These are phyloP conservation scores for Salvia rosmarinus DNA, from an alignment of 257 asterid species.

Conservation along the genomic window DNA sequence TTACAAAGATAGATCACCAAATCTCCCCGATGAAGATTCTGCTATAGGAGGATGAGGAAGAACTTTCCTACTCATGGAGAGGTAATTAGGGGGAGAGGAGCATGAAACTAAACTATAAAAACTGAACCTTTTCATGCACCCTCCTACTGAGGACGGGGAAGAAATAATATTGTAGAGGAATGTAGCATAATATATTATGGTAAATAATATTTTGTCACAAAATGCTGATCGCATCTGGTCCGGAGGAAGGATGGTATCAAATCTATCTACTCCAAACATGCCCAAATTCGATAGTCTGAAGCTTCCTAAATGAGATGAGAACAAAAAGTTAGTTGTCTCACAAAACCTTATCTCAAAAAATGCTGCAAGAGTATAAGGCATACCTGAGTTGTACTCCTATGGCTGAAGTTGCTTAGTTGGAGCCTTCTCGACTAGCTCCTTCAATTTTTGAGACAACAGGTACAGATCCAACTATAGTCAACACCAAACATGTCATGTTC, in stretches of 20 bases:
- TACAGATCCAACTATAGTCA: slow-evolving; percentile 74
- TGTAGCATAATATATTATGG: neutral
- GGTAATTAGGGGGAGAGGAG: neutral
- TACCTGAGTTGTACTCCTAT: slow-evolving; percentile 82
- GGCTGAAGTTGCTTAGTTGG: slow-evolving; percentile 89
- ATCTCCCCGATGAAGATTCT: neutral
- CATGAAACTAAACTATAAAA: neutral
- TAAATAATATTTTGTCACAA: neutral
- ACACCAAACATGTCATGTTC: slow-evolving; percentile 29
- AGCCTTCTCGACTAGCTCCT: slow-evolving; percentile 86
- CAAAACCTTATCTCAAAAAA: neutral
- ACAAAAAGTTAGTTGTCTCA: neutral
- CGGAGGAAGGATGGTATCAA: slow-evolving; percentile 96
- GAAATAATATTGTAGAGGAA: neutral
- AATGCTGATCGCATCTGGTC: slow-evolving; percentile 62
- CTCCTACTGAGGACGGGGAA: neutral
- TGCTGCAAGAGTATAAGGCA: slow-evolving; percentile 7
- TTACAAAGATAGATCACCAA: neutral
- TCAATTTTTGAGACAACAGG: slow-evolving; percentile 79
- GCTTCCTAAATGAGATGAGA: slow-evolving; percentile 56
- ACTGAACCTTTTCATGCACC: neutral
- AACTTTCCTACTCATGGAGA: neutral
- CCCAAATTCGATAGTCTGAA: slow-evolving; percentile 89
- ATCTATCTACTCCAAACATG: slow-evolving; percentile 94
- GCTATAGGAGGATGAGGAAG: neutral